A percentile compares a stretch with the other conserved stretches of the same genome.
Evolutionary conservation across 208 protist genomes (phyloP).

Genomic region (Trypanosoma conorhini): DNA sequence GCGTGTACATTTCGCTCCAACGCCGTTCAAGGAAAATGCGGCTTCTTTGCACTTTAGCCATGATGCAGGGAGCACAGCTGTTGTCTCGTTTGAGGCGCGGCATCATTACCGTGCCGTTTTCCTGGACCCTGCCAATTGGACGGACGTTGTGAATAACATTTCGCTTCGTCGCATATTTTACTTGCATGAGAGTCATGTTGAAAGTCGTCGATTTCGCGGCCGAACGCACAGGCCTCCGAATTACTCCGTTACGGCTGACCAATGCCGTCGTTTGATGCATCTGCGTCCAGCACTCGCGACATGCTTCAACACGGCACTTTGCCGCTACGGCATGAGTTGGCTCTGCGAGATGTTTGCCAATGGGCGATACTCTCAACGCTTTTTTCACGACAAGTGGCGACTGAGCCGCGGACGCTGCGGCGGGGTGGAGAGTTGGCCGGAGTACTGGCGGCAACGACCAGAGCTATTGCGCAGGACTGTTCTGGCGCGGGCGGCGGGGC

Average conservation of each 20-base stretch:
- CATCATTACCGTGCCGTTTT: neutral
- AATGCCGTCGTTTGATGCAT: constrained; percentile 29
- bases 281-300: constrained; percentile 6
- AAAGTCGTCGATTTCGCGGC: constrained; percentile 11
- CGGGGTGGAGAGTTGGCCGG: constrained; percentile 19
- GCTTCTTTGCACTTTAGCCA: neutral
- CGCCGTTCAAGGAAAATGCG: neutral
- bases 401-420: constrained; percentile 10
- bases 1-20: neutral
- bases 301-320: constrained; percentile 30
- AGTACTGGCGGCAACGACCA: neutral
- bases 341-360: constrained; percentile 34
- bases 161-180: constrained; percentile 13
- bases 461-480: neutral
- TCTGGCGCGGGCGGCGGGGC: neutral
- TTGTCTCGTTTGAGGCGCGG: neutral
- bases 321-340: constrained; percentile 36
- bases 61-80: neutral
- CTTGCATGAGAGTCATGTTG: constrained; percentile 17
- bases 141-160: constrained; percentile 5
- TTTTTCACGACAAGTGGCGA: constrained; percentile 28
- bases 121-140: neutral
- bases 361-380: constrained; percentile 6
- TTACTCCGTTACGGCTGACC: constrained; percentile 31
- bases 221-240: constrained; percentile 20